A percentile compares a stretch with the other conserved stretches of the same genome.
Evolutionary conservation across 2,329 filamentous ascomycete genomes (phyloP).

Genomic region (Aspergillus chevalieri): DNA sequence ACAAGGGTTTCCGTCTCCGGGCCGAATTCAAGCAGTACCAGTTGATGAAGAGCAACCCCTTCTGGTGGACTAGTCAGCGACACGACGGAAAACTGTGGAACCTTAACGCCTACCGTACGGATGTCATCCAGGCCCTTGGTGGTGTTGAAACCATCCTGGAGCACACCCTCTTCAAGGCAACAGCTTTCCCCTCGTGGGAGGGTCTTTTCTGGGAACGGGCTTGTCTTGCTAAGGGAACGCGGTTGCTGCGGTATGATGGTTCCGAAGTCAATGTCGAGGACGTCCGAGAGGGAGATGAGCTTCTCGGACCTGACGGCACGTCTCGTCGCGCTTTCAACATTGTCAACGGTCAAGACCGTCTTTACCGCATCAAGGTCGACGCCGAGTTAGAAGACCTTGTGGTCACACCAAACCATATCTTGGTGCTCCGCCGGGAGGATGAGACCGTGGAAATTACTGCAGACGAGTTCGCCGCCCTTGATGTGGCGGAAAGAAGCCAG

Average conservation of each 20-base stretch:
- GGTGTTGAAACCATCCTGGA: conserved; percentile 98
- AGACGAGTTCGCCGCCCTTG: conserved; percentile 38
- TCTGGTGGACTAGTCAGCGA: conserved; percentile 98
- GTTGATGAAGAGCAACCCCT: conserved; percentile 97
- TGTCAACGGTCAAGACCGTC: conserved; percentile 42
- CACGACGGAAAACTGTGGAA: conserved; percentile 99
- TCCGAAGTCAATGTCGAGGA: conserved; percentile 44
- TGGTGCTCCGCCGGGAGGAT: conserved; percentile 40
- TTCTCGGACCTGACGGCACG: conserved; percentile 45
- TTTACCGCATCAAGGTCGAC: conserved; percentile 46
- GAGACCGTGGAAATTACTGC: conserved; percentile 46
- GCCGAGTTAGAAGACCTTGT: conserved; percentile 42
- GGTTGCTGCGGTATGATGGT: conserved; percentile 41
- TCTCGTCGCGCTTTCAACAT: conserved; percentile 47
- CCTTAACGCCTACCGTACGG: conserved; percentile 87
- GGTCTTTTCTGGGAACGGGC: conserved; percentile 84
- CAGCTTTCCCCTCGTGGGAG: conserved; percentile 94
- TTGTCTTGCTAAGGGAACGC: conserved; percentile 41
- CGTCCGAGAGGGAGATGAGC: conserved; percentile 45
- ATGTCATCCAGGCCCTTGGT: conserved; percentile 91
- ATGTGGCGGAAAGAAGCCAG: conserved; percentile 28
- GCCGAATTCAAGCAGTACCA: conserved; percentile 99
- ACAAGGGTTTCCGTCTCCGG: conserved; percentile 93
- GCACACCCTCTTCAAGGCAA: conserved; percentile 94
- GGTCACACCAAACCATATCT: conserved; percentile 46